A percentile compares a stretch with the other conserved stretches of the same genome.
Evolutionary conservation across 1,284 basidiomycete genomes (phyloP).

Genomic region (Naganishia sp.): DNA sequence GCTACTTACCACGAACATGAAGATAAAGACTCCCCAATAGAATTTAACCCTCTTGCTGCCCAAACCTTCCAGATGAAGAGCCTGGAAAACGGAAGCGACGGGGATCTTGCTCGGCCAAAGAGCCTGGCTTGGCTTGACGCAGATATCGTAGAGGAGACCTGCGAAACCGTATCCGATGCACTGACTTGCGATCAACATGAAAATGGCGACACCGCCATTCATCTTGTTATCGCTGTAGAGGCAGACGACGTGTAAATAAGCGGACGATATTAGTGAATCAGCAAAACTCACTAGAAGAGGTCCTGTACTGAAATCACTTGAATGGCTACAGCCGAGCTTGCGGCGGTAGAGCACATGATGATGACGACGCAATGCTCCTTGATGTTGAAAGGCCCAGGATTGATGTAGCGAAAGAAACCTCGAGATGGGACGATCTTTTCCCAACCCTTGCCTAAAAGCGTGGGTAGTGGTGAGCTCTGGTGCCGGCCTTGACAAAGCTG

Average conservation of each 20-base stretch:
- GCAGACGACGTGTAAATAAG: no score
- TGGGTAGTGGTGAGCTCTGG: slow-evolving; percentile 26
- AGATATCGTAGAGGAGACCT: slow-evolving; percentile 33
- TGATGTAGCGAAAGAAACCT: slow-evolving; percentile 54
- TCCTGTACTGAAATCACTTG: slow-evolving; percentile 46
- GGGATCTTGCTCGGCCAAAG: slow-evolving; percentile 66
- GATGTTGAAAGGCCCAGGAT: slow-evolving; percentile 58
- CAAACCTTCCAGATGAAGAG: slow-evolving; percentile 35
- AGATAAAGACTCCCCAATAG: slow-evolving; percentile 42
- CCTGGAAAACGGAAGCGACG: slow-evolving; percentile 54
- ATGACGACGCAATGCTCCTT: slow-evolving; percentile 50
- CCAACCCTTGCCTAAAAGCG: slow-evolving; percentile 43
- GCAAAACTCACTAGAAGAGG: slow-evolving; percentile 38
- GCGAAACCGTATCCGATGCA: slow-evolving; percentile 35
- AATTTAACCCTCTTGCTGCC: slow-evolving; percentile 39
- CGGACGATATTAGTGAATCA: background rate
- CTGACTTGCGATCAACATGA: slow-evolving; percentile 36
- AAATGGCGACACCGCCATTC: slow-evolving; percentile 37
- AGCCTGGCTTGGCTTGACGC: slow-evolving; percentile 69
- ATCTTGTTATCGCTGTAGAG: slow-evolving; percentile 30
- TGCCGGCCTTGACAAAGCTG: background rate
- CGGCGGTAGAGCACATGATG: slow-evolving; percentile 37
- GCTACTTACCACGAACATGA: slow-evolving; percentile 37
- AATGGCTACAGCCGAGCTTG: slow-evolving; percentile 46
- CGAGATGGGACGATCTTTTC: slow-evolving; percentile 46